Conservation (phyloP, 352 stramenopile genomes). For the Pythium folliculosum region DNA sequence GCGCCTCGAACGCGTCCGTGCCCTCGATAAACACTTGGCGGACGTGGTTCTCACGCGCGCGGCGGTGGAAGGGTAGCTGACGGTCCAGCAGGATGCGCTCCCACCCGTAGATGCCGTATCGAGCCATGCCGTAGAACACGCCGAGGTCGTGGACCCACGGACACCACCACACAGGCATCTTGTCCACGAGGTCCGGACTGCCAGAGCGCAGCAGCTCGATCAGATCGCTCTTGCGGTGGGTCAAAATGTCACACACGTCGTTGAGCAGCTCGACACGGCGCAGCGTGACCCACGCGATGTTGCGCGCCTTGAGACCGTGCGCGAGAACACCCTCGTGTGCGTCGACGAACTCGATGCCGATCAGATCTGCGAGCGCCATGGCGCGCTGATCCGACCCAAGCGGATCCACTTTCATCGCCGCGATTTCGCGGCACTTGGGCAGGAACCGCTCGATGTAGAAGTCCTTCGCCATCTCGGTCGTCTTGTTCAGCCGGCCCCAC, state of each 20-base stretch:
- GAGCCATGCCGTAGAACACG: slow-evolving; percentile 80
- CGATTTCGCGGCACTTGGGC: slow-evolving; percentile 74
- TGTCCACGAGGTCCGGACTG: slow-evolving; percentile 49
- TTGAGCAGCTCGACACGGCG: slow-evolving; percentile 73
- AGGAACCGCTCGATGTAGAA: slow-evolving; percentile 82
- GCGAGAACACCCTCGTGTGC: slow-evolving; percentile 80
- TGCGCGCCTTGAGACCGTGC: slow-evolving; percentile 84
- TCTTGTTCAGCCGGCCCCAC: slow-evolving; percentile 86
- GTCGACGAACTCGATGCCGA: slow-evolving; percentile 88
- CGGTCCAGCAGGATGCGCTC: slow-evolving; percentile 69
- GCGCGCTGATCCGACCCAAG: slow-evolving; percentile 76
- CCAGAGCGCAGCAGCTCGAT: slow-evolving; percentile 62
- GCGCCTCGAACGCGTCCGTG: slow-evolving; percentile 43
- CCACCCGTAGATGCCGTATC: slow-evolving; percentile 74
- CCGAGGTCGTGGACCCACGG: slow-evolving; percentile 85
- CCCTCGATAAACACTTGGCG: slow-evolving; percentile 74
- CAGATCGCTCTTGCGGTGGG: slow-evolving; percentile 39
- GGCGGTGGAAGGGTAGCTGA: slow-evolving; percentile 71
- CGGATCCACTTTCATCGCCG: slow-evolving; percentile 77
- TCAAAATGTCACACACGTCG: slow-evolving; percentile 69
- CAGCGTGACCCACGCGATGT: slow-evolving; percentile 82
- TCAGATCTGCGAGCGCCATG: slow-evolving; percentile 68
- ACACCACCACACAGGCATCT: slow-evolving; percentile 90
- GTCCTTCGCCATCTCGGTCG: slow-evolving; percentile 45
- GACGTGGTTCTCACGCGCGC: slow-evolving; percentile 70